These are phyloP conservation scores for Manihot esculenta DNA, from an alignment of 441 rosid genomes.

Conservation along the genomic window DNA sequence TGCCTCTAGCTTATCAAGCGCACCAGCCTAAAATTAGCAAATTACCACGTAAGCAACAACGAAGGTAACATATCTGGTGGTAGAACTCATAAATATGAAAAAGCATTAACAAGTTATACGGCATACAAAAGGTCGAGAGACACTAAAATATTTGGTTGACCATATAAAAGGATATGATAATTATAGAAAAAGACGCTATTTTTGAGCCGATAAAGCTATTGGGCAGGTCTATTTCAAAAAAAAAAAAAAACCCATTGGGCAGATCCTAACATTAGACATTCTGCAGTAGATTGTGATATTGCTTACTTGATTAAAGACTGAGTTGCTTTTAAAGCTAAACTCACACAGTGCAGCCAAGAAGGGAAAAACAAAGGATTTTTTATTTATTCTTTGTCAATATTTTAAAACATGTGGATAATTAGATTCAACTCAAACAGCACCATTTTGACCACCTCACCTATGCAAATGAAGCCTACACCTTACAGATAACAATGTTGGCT, in stretches of 20 bases:
- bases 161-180: not conserved
- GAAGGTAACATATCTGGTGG: not conserved
- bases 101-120: not conserved
- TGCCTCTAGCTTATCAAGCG: conserved; percentile 85
- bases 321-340: not conserved
- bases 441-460: not conserved
- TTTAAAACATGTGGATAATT: not conserved
- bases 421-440: not conserved
- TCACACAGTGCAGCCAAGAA: not conserved
- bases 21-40: conserved; percentile 58
- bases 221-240: no score
- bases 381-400: not conserved
- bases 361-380: not conserved
- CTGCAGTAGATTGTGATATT: no score
- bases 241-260: no score
- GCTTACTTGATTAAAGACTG: no score
- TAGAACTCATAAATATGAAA: not conserved
- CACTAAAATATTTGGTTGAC: not conserved
- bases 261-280: not conserved
- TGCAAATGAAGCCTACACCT: no score
- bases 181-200: no score
- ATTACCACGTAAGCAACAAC: not conserved
- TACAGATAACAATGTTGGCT: no score
- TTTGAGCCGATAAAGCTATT: no score
- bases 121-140: not conserved